phyloP scores from a whole-genome alignment of 305 asterid species.

The Ajuga reptans region DNA sequence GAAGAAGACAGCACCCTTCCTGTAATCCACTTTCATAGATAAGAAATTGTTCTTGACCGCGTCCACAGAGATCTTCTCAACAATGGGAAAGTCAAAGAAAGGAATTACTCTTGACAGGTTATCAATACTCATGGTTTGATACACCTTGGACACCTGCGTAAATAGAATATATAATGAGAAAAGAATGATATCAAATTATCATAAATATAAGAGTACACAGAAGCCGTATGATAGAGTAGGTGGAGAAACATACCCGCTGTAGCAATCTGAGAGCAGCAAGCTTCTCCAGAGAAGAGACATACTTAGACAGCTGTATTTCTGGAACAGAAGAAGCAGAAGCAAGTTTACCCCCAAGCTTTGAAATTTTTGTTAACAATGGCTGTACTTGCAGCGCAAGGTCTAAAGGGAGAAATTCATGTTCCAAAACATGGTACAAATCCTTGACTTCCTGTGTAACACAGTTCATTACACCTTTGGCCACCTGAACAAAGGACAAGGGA shows the following conservation, averaged over 20 bases:
- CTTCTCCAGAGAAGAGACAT: slow-evolving; percentile 67
- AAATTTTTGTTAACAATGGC: slow-evolving; percentile 55
- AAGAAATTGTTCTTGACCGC: slow-evolving; percentile 41
- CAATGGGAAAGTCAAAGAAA: slow-evolving; percentile 42
- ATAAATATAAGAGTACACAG: neutral
- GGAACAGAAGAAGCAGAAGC: slow-evolving; percentile 81
- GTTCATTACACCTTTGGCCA: slow-evolving; percentile 76
- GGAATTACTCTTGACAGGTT: slow-evolving; percentile 58
- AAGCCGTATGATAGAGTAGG: neutral
- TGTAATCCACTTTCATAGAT: slow-evolving; percentile 41
- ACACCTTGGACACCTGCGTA: slow-evolving; percentile 71
- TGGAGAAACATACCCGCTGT: slow-evolving; percentile 49
- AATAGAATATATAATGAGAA: neutral
- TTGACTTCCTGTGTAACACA: slow-evolving; percentile 84
- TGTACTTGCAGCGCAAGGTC: slow-evolving; percentile 67
- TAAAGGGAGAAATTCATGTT: slow-evolving; percentile 60
- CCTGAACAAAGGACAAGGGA: slow-evolving; percentile 34
- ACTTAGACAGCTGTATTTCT: slow-evolving; percentile 66
- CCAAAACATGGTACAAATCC: slow-evolving; percentile 71
- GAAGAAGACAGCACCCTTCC: slow-evolving; percentile 39
- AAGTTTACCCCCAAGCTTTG: slow-evolving; percentile 83
- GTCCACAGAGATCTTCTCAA: slow-evolving; percentile 40
- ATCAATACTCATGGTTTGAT: slow-evolving; percentile 65
- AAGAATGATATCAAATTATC: neutral
- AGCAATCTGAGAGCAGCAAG: slow-evolving; percentile 78